Conservation (phyloP, 768 basidiomycete species). For the Tubosaeta sp. region DNA sequence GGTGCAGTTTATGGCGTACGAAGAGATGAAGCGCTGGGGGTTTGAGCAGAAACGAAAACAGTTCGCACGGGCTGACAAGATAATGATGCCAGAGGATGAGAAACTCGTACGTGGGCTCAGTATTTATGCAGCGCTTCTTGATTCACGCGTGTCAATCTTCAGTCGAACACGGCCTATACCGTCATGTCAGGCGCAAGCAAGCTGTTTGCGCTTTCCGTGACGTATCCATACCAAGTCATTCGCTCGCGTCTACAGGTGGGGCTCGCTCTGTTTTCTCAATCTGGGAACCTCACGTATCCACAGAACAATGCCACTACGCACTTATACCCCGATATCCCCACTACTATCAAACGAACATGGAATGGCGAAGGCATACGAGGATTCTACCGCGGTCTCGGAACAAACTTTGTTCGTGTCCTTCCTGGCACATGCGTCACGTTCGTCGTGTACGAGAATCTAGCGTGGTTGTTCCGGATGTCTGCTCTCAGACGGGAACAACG, state of each 20-base stretch:
- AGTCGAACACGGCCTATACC: slow-evolving; percentile 92
- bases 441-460: slow-evolving; percentile 93
- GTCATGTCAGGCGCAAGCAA: slow-evolving; percentile 91
- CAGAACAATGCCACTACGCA: slow-evolving; percentile 65
- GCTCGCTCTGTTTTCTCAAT: background rate
- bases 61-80: slow-evolving; percentile 54
- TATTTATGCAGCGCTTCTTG: background rate
- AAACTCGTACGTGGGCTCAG: slow-evolving; percentile 63
- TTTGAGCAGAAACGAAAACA: slow-evolving; percentile 72
- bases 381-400: slow-evolving; percentile 94
- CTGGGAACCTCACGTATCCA: background rate
- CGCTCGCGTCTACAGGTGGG: slow-evolving; percentile 88
- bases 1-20: slow-evolving; percentile 93
- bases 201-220: slow-evolving; percentile 72
- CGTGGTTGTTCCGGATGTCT: slow-evolving; percentile 70
- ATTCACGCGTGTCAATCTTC: background rate
- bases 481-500: slow-evolving; percentile 49
- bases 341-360: slow-evolving; percentile 80
- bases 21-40: slow-evolving; percentile 90
- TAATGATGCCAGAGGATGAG: slow-evolving; percentile 71
- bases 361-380: slow-evolving; percentile 72
- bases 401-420: slow-evolving; percentile 89
- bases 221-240: slow-evolving; percentile 98
- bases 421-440: slow-evolving; percentile 98
- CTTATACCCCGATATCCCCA: slow-evolving; percentile 79